phyloP scores from a whole-genome alignment of 495 filamentous ascomycete genomes.

The Penicillium soppii region DNA sequence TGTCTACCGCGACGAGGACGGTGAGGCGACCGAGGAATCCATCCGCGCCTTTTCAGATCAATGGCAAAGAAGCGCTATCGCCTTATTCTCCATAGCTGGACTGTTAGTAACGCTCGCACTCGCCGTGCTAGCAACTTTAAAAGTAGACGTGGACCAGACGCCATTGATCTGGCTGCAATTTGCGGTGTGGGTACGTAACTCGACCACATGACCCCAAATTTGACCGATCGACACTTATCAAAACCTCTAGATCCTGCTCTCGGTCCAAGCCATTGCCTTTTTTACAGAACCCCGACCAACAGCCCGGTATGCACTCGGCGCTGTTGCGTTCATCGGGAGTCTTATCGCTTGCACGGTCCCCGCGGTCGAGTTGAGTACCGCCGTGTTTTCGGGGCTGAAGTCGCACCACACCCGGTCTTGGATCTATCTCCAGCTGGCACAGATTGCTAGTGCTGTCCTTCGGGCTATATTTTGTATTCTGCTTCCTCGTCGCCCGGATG shows the following conservation, averaged over 20 bases:
- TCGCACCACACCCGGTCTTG: slow-evolving; percentile 10
- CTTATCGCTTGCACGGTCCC: slow-evolving; percentile 17
- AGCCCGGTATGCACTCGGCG: slow-evolving; percentile 27
- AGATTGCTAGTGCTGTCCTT: slow-evolving; percentile 24
- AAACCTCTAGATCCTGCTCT: slow-evolving; percentile 23
- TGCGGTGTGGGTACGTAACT: slow-evolving; percentile 35
- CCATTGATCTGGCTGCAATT: slow-evolving; percentile 34
- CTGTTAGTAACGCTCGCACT: slow-evolving; percentile 19
- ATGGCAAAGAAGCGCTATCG: slow-evolving; percentile 25
- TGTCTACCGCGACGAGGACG: slow-evolving; percentile 32
- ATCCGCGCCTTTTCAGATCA: slow-evolving; percentile 29
- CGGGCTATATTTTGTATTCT: slow-evolving; percentile 32
- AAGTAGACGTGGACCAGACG: neutral
- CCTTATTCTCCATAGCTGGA: slow-evolving; percentile 17
- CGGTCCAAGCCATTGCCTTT: slow-evolving; percentile 33
- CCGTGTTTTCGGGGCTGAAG: slow-evolving; percentile 10
- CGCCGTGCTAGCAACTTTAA: slow-evolving; percentile 21
- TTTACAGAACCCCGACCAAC: slow-evolving; percentile 34
- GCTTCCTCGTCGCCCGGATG: slow-evolving; percentile 67
- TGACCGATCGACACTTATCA: neutral
- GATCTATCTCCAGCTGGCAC: slow-evolving; percentile 18
- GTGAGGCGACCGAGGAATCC: slow-evolving; percentile 30
- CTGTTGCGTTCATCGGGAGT: slow-evolving; percentile 32
- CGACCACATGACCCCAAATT: neutral
- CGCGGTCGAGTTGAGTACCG: slow-evolving; percentile 17